Base-by-base conservation (phyloP, 106 monocot species). In the Phalaenopsis aphrodite region DNA sequence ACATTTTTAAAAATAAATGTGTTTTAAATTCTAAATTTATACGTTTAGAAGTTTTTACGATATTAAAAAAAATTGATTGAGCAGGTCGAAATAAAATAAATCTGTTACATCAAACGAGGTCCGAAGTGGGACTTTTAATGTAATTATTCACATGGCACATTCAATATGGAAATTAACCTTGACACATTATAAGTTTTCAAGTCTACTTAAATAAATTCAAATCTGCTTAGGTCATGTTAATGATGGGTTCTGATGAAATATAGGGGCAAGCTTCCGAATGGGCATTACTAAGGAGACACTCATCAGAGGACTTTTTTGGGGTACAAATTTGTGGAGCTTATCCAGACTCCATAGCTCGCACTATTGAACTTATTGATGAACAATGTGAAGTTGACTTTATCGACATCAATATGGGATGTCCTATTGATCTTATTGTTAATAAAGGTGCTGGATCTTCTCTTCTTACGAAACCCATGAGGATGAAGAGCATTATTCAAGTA, bases 231-330 rank as follows among this genome's bases (percentile, higher is more conserved):
- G 43, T 43, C 18, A 42, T 74, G 1, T 5, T 74, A 9, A 42
- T 74, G 74, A 19, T 74, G 15, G 14, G 45, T 49, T 43, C 1
- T 43, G 42, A 77, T 87, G 76, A 17, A 37, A 42, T 68, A 91
- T 68, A 91, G 97, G 97, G 97, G 18, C 97, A 98, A 84, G 92
- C 90, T 87, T 98, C 97, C 76, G 97, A 98, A 75, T 98, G 97
- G 97, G 97, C 97, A 78, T 89, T 98, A 80, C 79, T 94, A 72
- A 87, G 97, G 85, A 85, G 92, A 10, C 94, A 98, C 85, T 84
- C 87, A 55, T 90, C 94, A 67, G 97, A 98, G 77, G 97, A 94
- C 82, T 41, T 89, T 56, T 98, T 98, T 85, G 97, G 97, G 0
- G 83, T 94, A 38, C 97, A 98, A 82, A 90, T 98, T 77, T 98